A percentile compares a stretch with the other conserved stretches of the same genome.
phyloP scores from a whole-genome alignment of 2,329 filamentous ascomycete species.

The Cercospora canescens region DNA sequence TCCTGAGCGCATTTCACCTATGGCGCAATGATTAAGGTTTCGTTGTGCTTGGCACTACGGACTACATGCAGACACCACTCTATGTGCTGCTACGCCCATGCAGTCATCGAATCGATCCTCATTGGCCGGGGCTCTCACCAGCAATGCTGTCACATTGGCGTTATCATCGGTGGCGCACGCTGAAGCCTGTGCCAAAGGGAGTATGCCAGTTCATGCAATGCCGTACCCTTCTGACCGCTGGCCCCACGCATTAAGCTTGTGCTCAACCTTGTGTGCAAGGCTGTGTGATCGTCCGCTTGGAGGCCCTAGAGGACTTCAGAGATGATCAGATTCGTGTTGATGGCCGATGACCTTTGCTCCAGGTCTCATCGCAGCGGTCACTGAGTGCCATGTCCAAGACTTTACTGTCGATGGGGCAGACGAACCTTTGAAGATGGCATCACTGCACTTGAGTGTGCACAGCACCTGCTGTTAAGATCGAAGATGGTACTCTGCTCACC shows the following conservation, averaged over 20 bases:
- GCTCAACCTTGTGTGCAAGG: not conserved
- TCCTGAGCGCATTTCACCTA: constrained; percentile 2
- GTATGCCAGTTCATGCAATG: not conserved
- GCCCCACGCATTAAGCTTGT: constrained; percentile 1
- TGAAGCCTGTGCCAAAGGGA: not conserved
- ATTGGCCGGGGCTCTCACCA: not conserved
- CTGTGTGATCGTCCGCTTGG: not conserved
- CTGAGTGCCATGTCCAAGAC: not conserved
- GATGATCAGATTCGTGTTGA: not conserved
- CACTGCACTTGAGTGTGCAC: not conserved
- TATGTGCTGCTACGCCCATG: not conserved
- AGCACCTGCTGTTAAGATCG: not conserved
- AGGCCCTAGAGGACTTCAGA: not conserved
- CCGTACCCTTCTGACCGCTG: not conserved
- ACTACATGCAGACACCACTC: not conserved
- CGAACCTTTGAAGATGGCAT: not conserved
- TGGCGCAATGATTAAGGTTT: constrained; percentile 12
- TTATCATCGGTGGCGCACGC: not conserved
- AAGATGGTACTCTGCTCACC: not conserved
- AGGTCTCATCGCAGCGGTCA: not conserved
- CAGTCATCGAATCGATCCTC: not conserved
- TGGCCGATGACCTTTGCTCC: not conserved
- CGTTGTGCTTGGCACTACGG: constrained; percentile 12
- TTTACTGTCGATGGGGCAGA: not conserved
- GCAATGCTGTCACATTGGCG: not conserved